Percentiles rank a stretch among this genome's conserved stretches.
These are phyloP conservation scores for Imleria badia DNA, from an alignment of 768 basidiomycete genomes.

Conservation along the genomic window DNA sequence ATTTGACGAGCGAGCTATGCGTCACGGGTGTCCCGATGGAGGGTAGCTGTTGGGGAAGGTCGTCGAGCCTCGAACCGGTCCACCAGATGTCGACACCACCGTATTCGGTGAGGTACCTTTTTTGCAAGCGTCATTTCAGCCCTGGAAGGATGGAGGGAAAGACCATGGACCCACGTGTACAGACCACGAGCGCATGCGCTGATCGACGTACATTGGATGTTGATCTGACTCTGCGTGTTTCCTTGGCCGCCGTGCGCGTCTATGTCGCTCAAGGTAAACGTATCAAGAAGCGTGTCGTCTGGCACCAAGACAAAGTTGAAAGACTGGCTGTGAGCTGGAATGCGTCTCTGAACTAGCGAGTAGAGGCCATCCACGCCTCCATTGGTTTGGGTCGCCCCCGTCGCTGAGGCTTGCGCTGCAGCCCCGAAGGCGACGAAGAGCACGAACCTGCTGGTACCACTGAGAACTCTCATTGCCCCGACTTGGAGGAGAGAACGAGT, in stretches of 20 bases:
- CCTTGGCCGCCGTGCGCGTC: constrained; percentile 4
- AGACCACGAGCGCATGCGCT: constrained; percentile 40
- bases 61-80: constrained; percentile 40
- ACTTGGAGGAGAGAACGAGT: not conserved
- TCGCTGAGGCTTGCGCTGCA: not conserved
- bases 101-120: constrained; percentile 37
- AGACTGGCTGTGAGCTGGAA: constrained; percentile 32
- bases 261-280: constrained; percentile 34
- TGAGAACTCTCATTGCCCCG: not conserved
- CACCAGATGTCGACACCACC: constrained; percentile 44
- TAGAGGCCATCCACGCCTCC: constrained; percentile 31
- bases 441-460: not conserved
- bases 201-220: constrained; percentile 35
- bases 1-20: constrained; percentile 36
- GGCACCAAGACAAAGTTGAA: constrained; percentile 34
- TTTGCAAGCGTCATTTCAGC: not conserved
- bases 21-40: constrained; percentile 31
- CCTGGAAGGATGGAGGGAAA: not conserved
- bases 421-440: not conserved
- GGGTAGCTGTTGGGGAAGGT: constrained; percentile 32
- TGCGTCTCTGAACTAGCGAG: constrained; percentile 34
- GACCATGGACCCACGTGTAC: constrained; percentile 32
- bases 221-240: constrained; percentile 10
- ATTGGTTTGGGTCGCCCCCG: not conserved
- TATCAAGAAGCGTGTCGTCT: constrained; percentile 23